Evolutionary conservation across 2,329 filamentous ascomycete genomes (phyloP), one percentile per base, ranked within the genome.

Genomic region (Corniculantispora saksenae): DNA sequence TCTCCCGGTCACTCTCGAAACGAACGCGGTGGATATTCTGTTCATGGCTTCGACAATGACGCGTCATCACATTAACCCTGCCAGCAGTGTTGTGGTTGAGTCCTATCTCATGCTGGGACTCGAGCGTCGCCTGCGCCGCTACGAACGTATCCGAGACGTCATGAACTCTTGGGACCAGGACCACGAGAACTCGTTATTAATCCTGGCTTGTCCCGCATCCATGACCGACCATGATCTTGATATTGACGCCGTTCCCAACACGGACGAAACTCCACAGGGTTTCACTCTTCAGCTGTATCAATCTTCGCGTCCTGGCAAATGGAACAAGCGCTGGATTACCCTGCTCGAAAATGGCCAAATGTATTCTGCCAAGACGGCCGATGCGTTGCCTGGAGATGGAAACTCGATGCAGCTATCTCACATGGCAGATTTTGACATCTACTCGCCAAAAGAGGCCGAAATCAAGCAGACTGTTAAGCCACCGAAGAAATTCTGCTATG

Each of bases 111-210:
- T 88, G 53, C 84, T 95, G 1, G 92, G 92, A 35, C 82, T 98
- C 2, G 91, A 96, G 75, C 88, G 94, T 47, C 90, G 91, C 1
- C 79, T 98, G 29, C 90, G 94, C 48, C 89, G 88, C 47, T 97
- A 97, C 74, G 94, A 98, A 79, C 88, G 87, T 67, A 85, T 98
- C 38, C 87, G 92, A 66, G 92, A 97, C 72, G 86, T 97, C 25
- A 86, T 97, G 84, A 96, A 97, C 75, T 96, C 93, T 0, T 98
- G 94, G 94, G 92, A 97, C 67, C 83, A 84, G 51, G 93, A 97
- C 74, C 82, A 84, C 2, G 89, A 93, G 70, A 95, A 97, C 72
- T 83, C 85, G 9, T 81, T 98, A 17, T 79, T 91, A 21, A 83
- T 97, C 25, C 79, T 89, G 63, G 83, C 89, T 17, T 81, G 84